Conservation (phyloP, 2,329 filamentous ascomycete species). For the Trichophyton benhamiae region DNA sequence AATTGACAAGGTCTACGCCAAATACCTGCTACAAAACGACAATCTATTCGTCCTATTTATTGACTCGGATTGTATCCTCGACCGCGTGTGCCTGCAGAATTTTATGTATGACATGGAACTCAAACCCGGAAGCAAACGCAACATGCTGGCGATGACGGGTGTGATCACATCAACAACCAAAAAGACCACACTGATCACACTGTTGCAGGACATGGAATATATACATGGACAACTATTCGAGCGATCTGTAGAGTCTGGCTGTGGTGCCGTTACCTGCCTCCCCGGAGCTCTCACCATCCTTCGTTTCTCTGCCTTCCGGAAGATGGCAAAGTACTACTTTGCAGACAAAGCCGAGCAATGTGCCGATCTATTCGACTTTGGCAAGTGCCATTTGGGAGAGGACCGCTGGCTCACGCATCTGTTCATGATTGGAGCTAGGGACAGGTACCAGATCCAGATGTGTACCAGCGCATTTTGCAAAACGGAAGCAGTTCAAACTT, state of each 20-base stretch:
- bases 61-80: constrained; percentile 90
- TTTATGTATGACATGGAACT: constrained; percentile 99
- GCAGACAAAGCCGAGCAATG: constrained; percentile 92
- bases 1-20: constrained; percentile 81
- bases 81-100: constrained; percentile 84
- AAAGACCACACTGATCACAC: constrained; percentile 76
- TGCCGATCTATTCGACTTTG: constrained; percentile 91
- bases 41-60: constrained; percentile 94
- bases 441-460: constrained; percentile 92
- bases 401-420: constrained; percentile 95
- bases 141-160: constrained; percentile 96
- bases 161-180: constrained; percentile 90
- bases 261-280: constrained; percentile 85
- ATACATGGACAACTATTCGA: constrained; percentile 95
- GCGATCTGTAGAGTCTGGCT: constrained; percentile 85
- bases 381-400: constrained; percentile 88
- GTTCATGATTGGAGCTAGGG: constrained; percentile 94
- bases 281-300: constrained; percentile 92
- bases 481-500: constrained; percentile 88
- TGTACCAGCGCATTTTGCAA: constrained; percentile 97
- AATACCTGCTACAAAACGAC: constrained; percentile 77
- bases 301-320: constrained; percentile 87
- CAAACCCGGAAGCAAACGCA: constrained; percentile 77
- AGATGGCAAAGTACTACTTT: constrained; percentile 98
- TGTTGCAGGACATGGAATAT: constrained; percentile 97